Evolutionary conservation across 176 grass and related monocot species (phyloP), one percentile per base, ranked within the genome.

Genomic region (Musa beccarii): DNA sequence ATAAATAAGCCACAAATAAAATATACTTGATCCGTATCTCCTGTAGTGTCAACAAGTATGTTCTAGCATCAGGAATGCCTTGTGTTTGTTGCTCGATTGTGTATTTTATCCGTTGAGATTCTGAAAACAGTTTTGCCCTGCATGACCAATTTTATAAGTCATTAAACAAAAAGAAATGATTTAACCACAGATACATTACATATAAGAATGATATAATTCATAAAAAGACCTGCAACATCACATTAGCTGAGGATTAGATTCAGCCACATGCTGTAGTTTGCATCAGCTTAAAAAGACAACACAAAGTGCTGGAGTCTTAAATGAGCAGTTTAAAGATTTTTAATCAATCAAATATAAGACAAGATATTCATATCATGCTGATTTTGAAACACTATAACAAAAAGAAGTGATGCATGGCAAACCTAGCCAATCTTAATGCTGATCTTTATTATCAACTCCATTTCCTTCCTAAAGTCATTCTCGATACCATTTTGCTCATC

Each of bases 41-140:
- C 68, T 99, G 78, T 79, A 95, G 70, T 49, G 87, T 99, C 63
- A 85, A 84, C 77, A 99, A 75, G 76, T 99, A 99, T 66, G 91
- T 84, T 75, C 90, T 79, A 63, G 86, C 96, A 88, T 99, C 95
- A 83, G 96, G 96, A 75, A 99, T 95, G 54, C 82, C 91, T 5
- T 82, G 79, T 0, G 96, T 99, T 62, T 86, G 80, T 22, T 75
- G 80, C 12, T 94, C 81, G 9, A 99, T 95, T 66, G 81, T 86
- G 73, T 95, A 72, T 74, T 95, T 87, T 79, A 99, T 95, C 73
- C 71, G 86, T 82, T 95, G 79, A 75, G 91, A 88, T 55, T 95
- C 91, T 54, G 86, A 88, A 66, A 92, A 66, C 64, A 99, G 61
- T 83, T 78, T 85, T 13, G 96, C 96, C 79, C 96, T 99, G 86